Evolutionary conservation across 2,329 filamentous ascomycete genomes (phyloP).

Genomic region (Paraphoma sp.): DNA sequence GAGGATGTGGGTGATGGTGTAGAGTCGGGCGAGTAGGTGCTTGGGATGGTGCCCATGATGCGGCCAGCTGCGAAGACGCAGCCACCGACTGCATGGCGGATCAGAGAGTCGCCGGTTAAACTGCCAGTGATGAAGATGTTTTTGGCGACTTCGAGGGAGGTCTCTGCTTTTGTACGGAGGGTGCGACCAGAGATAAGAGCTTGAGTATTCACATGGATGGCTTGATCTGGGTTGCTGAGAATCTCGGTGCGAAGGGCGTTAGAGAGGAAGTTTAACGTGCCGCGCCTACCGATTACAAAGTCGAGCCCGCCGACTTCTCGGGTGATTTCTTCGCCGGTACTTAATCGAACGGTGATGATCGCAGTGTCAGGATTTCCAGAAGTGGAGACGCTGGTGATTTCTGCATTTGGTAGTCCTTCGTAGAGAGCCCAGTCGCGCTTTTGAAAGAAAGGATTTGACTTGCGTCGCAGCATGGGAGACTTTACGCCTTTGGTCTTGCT

Average conservation of each 20-base stretch:
- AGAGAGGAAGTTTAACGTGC: slow-evolving; percentile 60
- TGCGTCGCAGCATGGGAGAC: slow-evolving; percentile 36
- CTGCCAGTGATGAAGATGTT: slow-evolving; percentile 65
- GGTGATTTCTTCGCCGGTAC: slow-evolving; percentile 53
- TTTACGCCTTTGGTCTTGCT: slow-evolving; percentile 23
- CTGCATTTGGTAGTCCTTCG: slow-evolving; percentile 63
- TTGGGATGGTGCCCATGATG: slow-evolving; percentile 45
- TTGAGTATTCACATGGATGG: background rate
- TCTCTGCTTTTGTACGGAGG: slow-evolving; percentile 59
- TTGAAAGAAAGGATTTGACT: slow-evolving; percentile 54
- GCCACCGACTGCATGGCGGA: slow-evolving; percentile 65
- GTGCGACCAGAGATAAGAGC: slow-evolving; percentile 59
- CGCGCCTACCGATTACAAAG: slow-evolving; percentile 64
- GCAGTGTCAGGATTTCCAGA: slow-evolving; percentile 13
- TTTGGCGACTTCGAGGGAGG: slow-evolving; percentile 59
- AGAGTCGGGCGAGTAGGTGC: slow-evolving; percentile 17
- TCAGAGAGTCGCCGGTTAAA: slow-evolving; percentile 65
- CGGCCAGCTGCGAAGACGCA: slow-evolving; percentile 64
- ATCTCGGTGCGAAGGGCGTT: slow-evolving; percentile 56
- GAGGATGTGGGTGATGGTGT: slow-evolving; percentile 19
- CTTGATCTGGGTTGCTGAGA: slow-evolving; percentile 33
- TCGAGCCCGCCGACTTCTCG: slow-evolving; percentile 58
- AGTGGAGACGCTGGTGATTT: slow-evolving; percentile 51
- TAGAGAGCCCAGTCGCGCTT: slow-evolving; percentile 61
- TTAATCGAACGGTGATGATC: slow-evolving; percentile 52